These are phyloP conservation scores for Didymella keratinophila DNA, from an alignment of 2,329 filamentous ascomycete species.

Conservation along the genomic window DNA sequence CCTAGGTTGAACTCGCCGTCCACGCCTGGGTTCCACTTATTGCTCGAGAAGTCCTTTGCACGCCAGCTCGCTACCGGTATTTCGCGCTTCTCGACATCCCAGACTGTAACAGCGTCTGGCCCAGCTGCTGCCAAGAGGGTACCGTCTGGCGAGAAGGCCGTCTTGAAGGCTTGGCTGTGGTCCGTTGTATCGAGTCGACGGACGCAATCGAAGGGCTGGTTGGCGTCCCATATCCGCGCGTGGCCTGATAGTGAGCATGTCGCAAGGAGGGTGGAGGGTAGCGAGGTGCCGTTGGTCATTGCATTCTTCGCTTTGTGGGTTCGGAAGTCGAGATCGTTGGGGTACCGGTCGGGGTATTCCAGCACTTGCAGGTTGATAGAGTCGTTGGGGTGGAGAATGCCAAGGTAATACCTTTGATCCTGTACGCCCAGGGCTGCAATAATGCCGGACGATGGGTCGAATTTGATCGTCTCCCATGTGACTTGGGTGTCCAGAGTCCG, in stretches of 20 bases:
- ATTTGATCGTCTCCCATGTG: constrained; percentile 51
- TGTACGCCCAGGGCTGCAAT: constrained; percentile 46
- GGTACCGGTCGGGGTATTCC: constrained; percentile 45
- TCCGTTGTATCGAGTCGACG: constrained; percentile 42
- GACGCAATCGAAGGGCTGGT: constrained; percentile 45
- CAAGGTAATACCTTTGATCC: constrained; percentile 40
- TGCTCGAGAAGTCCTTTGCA: constrained; percentile 35
- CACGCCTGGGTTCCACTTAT: constrained; percentile 44
- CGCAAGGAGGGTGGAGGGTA: constrained; percentile 47
- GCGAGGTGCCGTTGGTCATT: constrained; percentile 29
- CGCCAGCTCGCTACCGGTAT: constrained; percentile 49
- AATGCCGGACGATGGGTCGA: constrained; percentile 52
- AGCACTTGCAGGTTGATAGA: constrained; percentile 44
- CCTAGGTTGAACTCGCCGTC: constrained; percentile 49
- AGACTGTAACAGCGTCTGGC: constrained; percentile 55
- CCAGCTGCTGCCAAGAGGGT: constrained; percentile 55
- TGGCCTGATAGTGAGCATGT: constrained; percentile 53
- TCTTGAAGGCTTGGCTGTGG: constrained; percentile 48
- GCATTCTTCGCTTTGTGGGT: constrained; percentile 28
- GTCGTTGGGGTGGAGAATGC: constrained; percentile 47
- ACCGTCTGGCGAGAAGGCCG: constrained; percentile 57
- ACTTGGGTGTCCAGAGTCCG: constrained; percentile 44
- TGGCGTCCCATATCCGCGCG: constrained; percentile 53
- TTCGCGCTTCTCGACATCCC: constrained; percentile 49
- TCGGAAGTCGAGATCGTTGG: constrained; percentile 54